phyloP scores from a whole-genome alignment of 495 filamentous ascomycete species.

The Oidiodendron maius region DNA sequence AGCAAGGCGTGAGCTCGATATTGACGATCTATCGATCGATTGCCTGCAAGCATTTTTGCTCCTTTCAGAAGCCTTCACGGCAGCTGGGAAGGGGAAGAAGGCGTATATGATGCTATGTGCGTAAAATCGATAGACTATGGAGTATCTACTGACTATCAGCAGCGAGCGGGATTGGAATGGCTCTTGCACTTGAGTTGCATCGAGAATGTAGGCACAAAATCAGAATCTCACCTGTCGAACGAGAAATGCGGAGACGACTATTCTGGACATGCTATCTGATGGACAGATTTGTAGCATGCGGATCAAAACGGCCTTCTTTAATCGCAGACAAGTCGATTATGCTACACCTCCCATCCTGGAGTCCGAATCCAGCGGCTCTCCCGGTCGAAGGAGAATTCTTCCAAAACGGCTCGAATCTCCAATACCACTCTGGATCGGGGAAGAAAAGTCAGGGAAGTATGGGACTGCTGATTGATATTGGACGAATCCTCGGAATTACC shows the following conservation, averaged over 20 bases:
- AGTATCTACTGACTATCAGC: slow-evolving; percentile 10
- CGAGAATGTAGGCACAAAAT: slow-evolving; percentile 58
- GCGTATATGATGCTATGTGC: slow-evolving; percentile 79
- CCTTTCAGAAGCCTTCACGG: slow-evolving; percentile 69
- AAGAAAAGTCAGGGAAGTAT: slow-evolving; percentile 64
- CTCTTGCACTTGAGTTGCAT: slow-evolving; percentile 69
- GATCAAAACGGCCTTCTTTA: slow-evolving; percentile 70
- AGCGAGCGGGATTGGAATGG: slow-evolving; percentile 79
- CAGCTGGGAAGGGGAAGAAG: slow-evolving; percentile 74
- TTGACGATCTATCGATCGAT: slow-evolving; percentile 74
- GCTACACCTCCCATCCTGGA: slow-evolving; percentile 58
- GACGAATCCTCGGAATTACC: slow-evolving; percentile 72
- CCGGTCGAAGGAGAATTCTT: slow-evolving; percentile 67
- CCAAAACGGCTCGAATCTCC: slow-evolving; percentile 42
- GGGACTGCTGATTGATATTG: slow-evolving; percentile 71
- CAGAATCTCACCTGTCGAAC: slow-evolving; percentile 41
- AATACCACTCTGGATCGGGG: slow-evolving; percentile 41
- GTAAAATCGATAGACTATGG: slow-evolving; percentile 13
- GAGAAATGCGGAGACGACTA: slow-evolving; percentile 65
- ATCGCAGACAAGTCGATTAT: slow-evolving; percentile 69
- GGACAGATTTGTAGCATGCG: slow-evolving; percentile 72
- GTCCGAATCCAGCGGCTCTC: slow-evolving; percentile 9
- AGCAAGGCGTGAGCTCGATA: slow-evolving; percentile 63
- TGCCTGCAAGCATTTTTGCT: slow-evolving; percentile 67
- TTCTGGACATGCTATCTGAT: slow-evolving; percentile 85